These are phyloP conservation scores for Pestalotiopsis sp. DNA, from an alignment of 2,329 filamentous ascomycete genomes.

Conservation along the genomic window DNA sequence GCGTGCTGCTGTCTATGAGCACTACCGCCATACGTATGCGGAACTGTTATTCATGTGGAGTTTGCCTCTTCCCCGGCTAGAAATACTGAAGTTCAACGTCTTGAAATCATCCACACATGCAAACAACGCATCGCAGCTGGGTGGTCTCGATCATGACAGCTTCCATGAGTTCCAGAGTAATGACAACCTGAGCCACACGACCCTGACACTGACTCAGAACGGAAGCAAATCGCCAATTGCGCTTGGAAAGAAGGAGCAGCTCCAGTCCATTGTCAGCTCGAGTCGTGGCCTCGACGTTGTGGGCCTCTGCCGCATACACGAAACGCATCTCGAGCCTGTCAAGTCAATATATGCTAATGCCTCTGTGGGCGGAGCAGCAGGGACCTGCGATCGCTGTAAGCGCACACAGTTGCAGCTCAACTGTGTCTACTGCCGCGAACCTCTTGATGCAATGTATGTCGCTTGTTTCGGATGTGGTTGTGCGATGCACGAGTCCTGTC, in stretches of 20 bases:
- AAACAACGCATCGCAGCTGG: constrained; percentile 23
- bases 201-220: constrained; percentile 35
- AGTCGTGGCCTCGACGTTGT: constrained; percentile 63
- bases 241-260: constrained; percentile 58
- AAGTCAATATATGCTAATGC: constrained; percentile 50
- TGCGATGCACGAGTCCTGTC: constrained; percentile 59
- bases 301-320: constrained; percentile 64
- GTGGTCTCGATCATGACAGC: constrained; percentile 28
- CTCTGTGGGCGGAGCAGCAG: constrained; percentile 38
- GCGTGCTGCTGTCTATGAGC: constrained; percentile 52
- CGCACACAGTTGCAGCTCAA: constrained; percentile 56
- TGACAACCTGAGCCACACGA: constrained; percentile 33
- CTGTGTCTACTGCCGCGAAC: constrained; percentile 65
- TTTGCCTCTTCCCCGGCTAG: constrained; percentile 62
- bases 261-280: constrained; percentile 51
- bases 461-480: constrained; percentile 67
- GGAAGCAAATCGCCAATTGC: constrained; percentile 51
- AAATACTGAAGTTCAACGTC: constrained; percentile 71
- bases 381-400: constrained; percentile 50
- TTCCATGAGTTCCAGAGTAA: constrained; percentile 39
- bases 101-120: constrained; percentile 49
- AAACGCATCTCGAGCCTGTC: constrained; percentile 63
- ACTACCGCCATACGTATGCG: constrained; percentile 67
- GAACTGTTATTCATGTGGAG: constrained; percentile 70
- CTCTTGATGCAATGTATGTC: constrained; percentile 60